Conservation (phyloP, 345 rosid genomes). For the Cardamine resedifolia region DNA sequence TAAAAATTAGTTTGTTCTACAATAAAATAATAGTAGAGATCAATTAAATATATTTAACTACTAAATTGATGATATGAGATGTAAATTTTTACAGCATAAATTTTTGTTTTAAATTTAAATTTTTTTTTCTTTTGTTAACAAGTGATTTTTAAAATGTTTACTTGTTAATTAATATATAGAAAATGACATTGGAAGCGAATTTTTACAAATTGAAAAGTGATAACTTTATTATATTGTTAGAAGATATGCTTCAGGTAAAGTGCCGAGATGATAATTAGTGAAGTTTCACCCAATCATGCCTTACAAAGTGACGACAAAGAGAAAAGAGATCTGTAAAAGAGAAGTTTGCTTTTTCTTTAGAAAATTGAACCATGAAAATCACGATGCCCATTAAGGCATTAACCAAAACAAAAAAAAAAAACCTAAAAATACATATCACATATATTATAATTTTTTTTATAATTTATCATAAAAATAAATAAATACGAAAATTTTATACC, state of each 20-base stretch:
- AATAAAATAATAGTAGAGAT: background rate
- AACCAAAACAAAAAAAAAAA: background rate
- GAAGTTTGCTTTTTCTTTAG: slow-evolving; percentile 18
- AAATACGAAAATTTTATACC: too few relatives aligned
- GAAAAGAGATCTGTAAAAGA: slow-evolving; percentile 61
- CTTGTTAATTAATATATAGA: background rate
- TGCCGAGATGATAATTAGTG: slow-evolving; percentile 46
- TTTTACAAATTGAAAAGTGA: background rate
- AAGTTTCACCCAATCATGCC: slow-evolving; percentile 86
- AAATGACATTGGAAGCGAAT: background rate
- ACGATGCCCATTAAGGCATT: background rate
- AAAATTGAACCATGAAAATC: background rate
- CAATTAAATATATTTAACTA: background rate
- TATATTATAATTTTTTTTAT: too few relatives aligned
- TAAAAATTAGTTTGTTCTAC: too few relatives aligned
- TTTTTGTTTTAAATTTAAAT: too few relatives aligned
- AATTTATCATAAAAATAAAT: too few relatives aligned
- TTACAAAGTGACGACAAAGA: slow-evolving; percentile 79
- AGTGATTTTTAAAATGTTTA: too few relatives aligned
- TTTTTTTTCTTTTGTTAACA: too few relatives aligned
- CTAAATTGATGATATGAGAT: background rate
- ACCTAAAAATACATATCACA: background rate
- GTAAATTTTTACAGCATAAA: background rate
- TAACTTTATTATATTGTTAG: background rate
- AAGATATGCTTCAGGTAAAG: slow-evolving; percentile 10